Evolutionary conservation across 1,139 yeast genomes (phyloP), one percentile per base, ranked within the genome.

Genomic region (Yamadazyma mexicana): DNA sequence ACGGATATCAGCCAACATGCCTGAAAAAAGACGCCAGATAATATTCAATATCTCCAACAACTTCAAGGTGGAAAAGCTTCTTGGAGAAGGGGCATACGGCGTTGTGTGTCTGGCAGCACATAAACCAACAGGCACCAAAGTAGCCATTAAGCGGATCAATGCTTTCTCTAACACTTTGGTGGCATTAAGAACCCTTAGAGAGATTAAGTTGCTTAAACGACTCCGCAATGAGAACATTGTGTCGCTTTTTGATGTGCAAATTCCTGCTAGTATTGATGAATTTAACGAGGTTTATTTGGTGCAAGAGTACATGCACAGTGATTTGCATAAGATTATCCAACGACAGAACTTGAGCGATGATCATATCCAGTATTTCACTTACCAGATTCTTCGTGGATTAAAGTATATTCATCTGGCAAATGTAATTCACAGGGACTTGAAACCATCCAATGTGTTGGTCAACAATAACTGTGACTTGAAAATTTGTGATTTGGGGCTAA

Each of bases 251-350:
- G 74, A 69, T 33, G 61, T 71, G 14, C 74, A 70, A 44, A 52
- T 59, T 33, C 77, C 77, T 0, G 39, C 45, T 4, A 55, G 55
- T 42, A 62, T 52, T 45, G 64, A 60, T 17, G 42, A 49, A 5
- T 81, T 83, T 55, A 74, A 79, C 40, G 89, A 83, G 45, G 86
- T 83, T 1, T 83, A 83, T 52, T 58, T 83, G 31, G 79, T 83
- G 34, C 87, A 83, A 55, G 91, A 83, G 53, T 68, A 77, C 46
- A 81, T 83, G 87, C 85, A 83, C 40, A 76, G 83, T 1, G 89
- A 83, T 58, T 59, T 83, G 33, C 81, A 79, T 49, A 66, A 75
- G 41, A 79, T 82, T 6, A 81, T 83, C 31, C 64, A 78, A 1
- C 15, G 17, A 4, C 81, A 77, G 47, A 61, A 58, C 30, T 62